Base-by-base conservation (phyloP, 441 rosid species). In the Pelargonium myrrhifolium region DNA sequence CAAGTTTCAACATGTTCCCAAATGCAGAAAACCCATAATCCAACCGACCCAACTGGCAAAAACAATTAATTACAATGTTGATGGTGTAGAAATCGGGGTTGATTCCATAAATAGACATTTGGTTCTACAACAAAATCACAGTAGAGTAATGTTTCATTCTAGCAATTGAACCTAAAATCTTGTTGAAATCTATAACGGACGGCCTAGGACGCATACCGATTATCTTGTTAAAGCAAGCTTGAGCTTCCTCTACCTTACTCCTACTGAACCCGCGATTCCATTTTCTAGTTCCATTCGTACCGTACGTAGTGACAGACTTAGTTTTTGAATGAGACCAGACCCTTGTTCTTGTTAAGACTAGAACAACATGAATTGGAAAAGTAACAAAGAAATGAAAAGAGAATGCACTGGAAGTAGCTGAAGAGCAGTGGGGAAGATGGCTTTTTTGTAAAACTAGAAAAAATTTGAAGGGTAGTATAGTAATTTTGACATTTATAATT, bases 11-110 rank as follows among this genome's bases (percentile, higher is more conserved):
- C 39, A 35, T 35, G 39, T 35, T 6, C 1, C 56, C 56, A n/a
- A 49, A n/a, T 14, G n/a, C 56, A 49, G 56, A 49, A 49, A 49
- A 49, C 17, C 56, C 56, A 14, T 3, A 49, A 49, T 17, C 56
- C 18, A 49, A n/a, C 17, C 18, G 56, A 49, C 56, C 56, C 56
- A 49, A 49, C 17, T 49, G 56, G 56, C 56, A 49, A 49, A 49
- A 49, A 49, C 56, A 49, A 17, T 49, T 49, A 6, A 49, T 0
- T 7, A 49, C 56, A 49, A 49, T 49, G 56, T 49, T 49, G 17
- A 49, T 20, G n/a, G 56, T 49, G 56, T 49, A 49, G 56, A 49
- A 49, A 49, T 49, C 56, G 6, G 56, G 21, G 15, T 15, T 49
- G 56, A 49, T 49, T 15, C 18, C 18, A 14, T n/a, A n/a, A 49